These are phyloP conservation scores for Cucumis melo DNA, from an alignment of 306 rosid species.

Conservation along the genomic window DNA sequence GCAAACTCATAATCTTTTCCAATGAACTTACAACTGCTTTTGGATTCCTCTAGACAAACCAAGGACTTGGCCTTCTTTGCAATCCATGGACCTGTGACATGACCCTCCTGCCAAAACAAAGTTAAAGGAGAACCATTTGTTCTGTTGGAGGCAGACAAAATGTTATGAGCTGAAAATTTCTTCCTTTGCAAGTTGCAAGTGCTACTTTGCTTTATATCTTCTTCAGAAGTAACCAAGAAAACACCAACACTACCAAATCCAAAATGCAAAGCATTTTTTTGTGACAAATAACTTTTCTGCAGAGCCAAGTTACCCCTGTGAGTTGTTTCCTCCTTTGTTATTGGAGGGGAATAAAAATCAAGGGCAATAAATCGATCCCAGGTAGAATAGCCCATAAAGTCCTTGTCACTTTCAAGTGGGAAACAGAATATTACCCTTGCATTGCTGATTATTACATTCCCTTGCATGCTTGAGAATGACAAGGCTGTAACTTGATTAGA, in stretches of 20 bases:
- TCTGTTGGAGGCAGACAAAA: conserved; percentile 41
- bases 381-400: conserved; percentile 22
- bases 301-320: conserved; percentile 23
- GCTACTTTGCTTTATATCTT: conserved; percentile 17
- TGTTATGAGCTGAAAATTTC: conserved; percentile 33
- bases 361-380: conserved; percentile 71
- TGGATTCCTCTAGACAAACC: conserved; percentile 50
- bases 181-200: conserved; percentile 22
- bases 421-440: conserved; percentile 82
- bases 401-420: conserved; percentile 37
- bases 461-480: conserved; percentile 33
- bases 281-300: conserved; percentile 34
- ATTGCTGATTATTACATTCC: conserved; percentile 49
- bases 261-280: conserved; percentile 44
- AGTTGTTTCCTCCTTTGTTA: conserved; percentile 18
- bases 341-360: conserved; percentile 43
- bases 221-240: conserved; percentile 39
- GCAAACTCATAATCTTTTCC: conserved; percentile 61
- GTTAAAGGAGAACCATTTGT: conserved; percentile 42
- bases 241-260: conserved; percentile 40
- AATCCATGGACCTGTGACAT: conserved; percentile 86
- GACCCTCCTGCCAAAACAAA: conserved; percentile 69
- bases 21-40: conserved; percentile 37
- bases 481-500: conserved; percentile 29
- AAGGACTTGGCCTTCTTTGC: conserved; percentile 68